These are phyloP conservation scores for Boletus subcaerulescens DNA, from an alignment of 768 basidiomycete genomes.

Conservation along the genomic window DNA sequence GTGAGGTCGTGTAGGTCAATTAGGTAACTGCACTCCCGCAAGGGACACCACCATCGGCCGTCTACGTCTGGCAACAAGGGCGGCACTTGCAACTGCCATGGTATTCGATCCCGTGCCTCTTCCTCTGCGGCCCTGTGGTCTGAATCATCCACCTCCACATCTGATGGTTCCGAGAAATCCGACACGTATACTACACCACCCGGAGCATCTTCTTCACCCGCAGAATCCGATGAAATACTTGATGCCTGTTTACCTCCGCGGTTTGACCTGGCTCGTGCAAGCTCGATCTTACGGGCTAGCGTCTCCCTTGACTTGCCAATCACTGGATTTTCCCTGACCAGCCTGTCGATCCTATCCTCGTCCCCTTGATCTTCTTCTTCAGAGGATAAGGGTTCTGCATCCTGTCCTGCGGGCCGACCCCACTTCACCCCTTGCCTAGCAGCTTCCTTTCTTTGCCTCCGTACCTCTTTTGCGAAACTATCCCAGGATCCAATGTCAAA, in stretches of 20 bases:
- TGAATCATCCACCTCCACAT: constrained; percentile 41
- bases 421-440: constrained; percentile 18
- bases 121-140: constrained; percentile 19
- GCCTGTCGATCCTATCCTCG: not conserved
- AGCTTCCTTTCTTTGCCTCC: constrained; percentile 34
- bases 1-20: constrained; percentile 47
- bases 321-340: constrained; percentile 27
- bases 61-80: constrained; percentile 43
- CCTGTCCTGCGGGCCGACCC: constrained; percentile 21
- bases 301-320: constrained; percentile 23
- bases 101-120: constrained; percentile 32
- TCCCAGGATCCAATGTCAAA: constrained; percentile 49
- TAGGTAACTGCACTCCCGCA: constrained; percentile 38
- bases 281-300: constrained; percentile 22
- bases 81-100: constrained; percentile 32
- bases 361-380: constrained; percentile 7
- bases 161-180: constrained; percentile 56
- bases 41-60: constrained; percentile 54
- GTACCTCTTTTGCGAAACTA: constrained; percentile 38
- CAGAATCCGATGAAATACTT: constrained; percentile 18
- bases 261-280: constrained; percentile 5
- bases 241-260: not conserved
- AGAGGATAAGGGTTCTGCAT: constrained; percentile 5
- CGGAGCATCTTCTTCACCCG: constrained; percentile 14
- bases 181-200: constrained; percentile 43